Evolutionary conservation across 2,329 filamentous ascomycete genomes (phyloP), one percentile per base, ranked within the genome.

Genomic region (Corynespora cassiicola): DNA sequence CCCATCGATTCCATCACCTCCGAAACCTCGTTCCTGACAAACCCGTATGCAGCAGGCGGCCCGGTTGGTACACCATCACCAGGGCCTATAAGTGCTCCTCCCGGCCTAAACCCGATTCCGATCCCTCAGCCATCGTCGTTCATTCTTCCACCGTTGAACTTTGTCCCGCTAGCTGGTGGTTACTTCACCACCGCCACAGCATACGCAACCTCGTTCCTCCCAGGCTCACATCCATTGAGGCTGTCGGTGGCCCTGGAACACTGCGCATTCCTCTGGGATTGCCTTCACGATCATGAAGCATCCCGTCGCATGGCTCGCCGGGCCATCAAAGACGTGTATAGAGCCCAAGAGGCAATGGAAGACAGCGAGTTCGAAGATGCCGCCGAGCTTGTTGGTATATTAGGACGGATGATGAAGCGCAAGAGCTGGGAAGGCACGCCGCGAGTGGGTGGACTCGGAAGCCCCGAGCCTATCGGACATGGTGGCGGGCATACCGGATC

Each of bases 301-400:
- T 90, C 89, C 34, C 80, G 91, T 20, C 80, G 81, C 36, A 69
- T 96, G 10, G 92, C 94, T 8, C 86, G 88, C 57, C 79, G 85
- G 23, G 89, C 91, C 3, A 94, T 97, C 45, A 80, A 87, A 26
- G 90, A 96, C 56, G 92, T 96, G 1, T 96, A 96, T 63, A 87
- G 90, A 40, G 90, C 90, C 2, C 84, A 87, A 36, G 91, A 96
- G 67, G 89, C 88, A 14, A 92, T 97, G 83, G 89, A 95, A 42
- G 91, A 97, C 59, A 90, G 95, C 52, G 95, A 94, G 75, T 99
- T 96, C 63, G 83, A 87, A 50, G 94, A 97, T 66, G 90, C 91
- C 0, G 90, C 90, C 41, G 87, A 92, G 58, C 78, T 96, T 9
- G 91, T 97, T 7, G 86, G 87, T 1, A 85, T 94, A 0, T 69